A percentile compares a stretch with the other conserved stretches of the same genome.
These are phyloP conservation scores for Beauveria varroae DNA, from an alignment of 2,329 filamentous ascomycete genomes.

Conservation along the genomic window DNA sequence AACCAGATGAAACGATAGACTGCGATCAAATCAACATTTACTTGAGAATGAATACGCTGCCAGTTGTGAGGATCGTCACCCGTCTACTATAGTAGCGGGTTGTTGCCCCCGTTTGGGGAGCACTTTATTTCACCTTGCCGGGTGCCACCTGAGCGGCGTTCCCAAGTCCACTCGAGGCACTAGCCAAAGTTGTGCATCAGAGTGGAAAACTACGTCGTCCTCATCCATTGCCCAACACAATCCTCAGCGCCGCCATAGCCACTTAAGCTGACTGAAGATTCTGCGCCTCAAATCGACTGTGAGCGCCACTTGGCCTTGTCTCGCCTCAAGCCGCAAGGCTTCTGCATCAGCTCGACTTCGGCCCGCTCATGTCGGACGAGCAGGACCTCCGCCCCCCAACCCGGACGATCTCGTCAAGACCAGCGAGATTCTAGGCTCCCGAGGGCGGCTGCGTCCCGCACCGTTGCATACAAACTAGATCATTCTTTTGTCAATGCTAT, in stretches of 20 bases:
- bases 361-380: constrained; percentile 3
- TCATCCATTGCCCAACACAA: constrained; percentile 2
- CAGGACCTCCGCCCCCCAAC: constrained; percentile 2
- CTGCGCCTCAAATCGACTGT: not conserved
- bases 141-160: not conserved
- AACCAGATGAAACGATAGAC: too few relatives aligned
- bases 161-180: constrained; percentile 8
- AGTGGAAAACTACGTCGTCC: constrained; percentile 10
- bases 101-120: not conserved
- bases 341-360: not conserved
- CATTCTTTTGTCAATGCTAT: not conserved
- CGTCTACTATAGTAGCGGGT: not conserved
- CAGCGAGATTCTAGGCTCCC: not conserved
- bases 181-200: constrained; percentile 10
- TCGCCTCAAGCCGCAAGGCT: not conserved
- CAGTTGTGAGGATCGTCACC: too few relatives aligned
- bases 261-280: not conserved
- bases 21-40: too few relatives aligned
- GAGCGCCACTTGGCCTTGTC: not conserved
- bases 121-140: not conserved
- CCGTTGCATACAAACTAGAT: not conserved
- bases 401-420: constrained; percentile 1
- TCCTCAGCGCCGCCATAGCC: not conserved
- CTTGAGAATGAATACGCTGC: too few relatives aligned
- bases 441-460: not conserved